Percentiles rank a stretch among this genome's conserved stretches.
These are phyloP conservation scores for Calonectria henricotiae DNA, from an alignment of 2,329 filamentous ascomycete species.

Conservation along the genomic window DNA sequence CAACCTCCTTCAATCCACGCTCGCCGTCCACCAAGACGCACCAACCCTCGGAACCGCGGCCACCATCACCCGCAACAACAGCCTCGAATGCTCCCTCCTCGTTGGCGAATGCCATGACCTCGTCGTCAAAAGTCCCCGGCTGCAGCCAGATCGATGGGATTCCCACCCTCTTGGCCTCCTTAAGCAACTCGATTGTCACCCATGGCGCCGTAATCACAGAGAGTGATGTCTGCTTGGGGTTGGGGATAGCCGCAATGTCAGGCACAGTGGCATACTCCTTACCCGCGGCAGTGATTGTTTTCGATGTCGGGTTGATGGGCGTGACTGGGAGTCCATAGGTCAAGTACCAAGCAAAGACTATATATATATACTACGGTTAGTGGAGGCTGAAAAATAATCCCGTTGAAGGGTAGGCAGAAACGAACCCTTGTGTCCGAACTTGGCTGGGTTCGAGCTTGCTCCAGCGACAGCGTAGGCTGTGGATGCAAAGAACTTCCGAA, in stretches of 20 bases:
- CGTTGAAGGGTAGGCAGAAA: neutral
- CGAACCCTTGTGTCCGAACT: slow-evolving; percentile 91
- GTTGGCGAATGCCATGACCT: slow-evolving; percentile 79
- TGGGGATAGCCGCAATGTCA: slow-evolving; percentile 76
- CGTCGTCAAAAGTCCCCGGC: slow-evolving; percentile 88
- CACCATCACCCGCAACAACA: slow-evolving; percentile 78
- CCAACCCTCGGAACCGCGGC: slow-evolving; percentile 82
- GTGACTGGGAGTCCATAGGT: slow-evolving; percentile 82
- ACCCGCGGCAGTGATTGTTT: slow-evolving; percentile 74
- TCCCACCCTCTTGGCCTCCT: slow-evolving; percentile 83
- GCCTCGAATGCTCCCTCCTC: slow-evolving; percentile 75
- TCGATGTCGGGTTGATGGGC: slow-evolving; percentile 84
- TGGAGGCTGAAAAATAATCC: neutral
- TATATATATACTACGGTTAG: slow-evolving; percentile 56
- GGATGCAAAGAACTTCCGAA: slow-evolving; percentile 85
- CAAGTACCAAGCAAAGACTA: slow-evolving; percentile 94
- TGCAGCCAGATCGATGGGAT: slow-evolving; percentile 89
- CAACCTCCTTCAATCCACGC: slow-evolving; percentile 70
- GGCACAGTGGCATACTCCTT: slow-evolving; percentile 76
- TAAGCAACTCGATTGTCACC: slow-evolving; percentile 81
- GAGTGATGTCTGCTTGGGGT: slow-evolving; percentile 81
- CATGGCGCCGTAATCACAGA: slow-evolving; percentile 90
- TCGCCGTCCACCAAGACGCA: slow-evolving; percentile 91
- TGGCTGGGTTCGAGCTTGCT: slow-evolving; percentile 86
- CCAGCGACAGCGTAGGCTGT: slow-evolving; percentile 90